Evolutionary conservation across 768 basidiomycete species (phyloP).

Genomic region (Sarcodon sp.): DNA sequence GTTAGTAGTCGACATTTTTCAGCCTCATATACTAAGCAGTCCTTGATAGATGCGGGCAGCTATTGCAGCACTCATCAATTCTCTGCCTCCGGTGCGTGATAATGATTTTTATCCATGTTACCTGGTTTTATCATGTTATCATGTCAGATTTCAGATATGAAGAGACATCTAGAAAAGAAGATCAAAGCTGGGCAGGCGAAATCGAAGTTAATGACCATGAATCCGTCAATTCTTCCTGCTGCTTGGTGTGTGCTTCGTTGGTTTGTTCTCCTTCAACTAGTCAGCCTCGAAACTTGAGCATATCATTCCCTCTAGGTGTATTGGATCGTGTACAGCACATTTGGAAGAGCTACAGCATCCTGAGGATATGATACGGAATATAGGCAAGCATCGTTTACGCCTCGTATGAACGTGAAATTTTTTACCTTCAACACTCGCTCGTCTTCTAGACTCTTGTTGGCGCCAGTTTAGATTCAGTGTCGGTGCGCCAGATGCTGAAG

Average conservation of each 20-base stretch:
- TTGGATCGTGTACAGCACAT: conserved; percentile 63
- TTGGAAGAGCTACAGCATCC: conserved; percentile 46
- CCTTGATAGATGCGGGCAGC: conserved; percentile 29
- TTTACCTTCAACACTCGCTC: background rate
- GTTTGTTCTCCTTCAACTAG: conserved; percentile 14
- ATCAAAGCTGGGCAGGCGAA: conserved; percentile 36
- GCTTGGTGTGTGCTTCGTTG: conserved; percentile 59
- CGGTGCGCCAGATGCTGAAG: conserved; percentile 61
- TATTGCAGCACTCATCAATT: conserved; percentile 30
- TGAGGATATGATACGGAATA: conserved; percentile 40
- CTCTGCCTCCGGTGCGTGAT: conserved; percentile 32
- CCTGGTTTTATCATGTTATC: background rate
- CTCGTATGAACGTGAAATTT: background rate
- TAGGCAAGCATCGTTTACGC: conserved; percentile 23
- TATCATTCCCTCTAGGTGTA: conserved; percentile 28
- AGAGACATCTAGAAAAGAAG: conserved; percentile 38
- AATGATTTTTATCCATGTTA: background rate
- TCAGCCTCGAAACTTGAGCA: no score
- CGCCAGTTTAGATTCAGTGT: conserved; percentile 61
- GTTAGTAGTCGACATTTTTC: conserved; percentile 16
- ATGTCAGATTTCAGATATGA: conserved; percentile 41
- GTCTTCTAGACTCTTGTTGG: conserved; percentile 28
- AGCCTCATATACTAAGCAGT: background rate
- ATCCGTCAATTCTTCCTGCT: conserved; percentile 34
- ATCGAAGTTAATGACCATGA: conserved; percentile 39